Percentiles rank a stretch among this genome's conserved stretches.
Evolutionary conservation across 2,329 filamentous ascomycete species (phyloP).

Genomic region (Beauveria rudraprayagi): DNA sequence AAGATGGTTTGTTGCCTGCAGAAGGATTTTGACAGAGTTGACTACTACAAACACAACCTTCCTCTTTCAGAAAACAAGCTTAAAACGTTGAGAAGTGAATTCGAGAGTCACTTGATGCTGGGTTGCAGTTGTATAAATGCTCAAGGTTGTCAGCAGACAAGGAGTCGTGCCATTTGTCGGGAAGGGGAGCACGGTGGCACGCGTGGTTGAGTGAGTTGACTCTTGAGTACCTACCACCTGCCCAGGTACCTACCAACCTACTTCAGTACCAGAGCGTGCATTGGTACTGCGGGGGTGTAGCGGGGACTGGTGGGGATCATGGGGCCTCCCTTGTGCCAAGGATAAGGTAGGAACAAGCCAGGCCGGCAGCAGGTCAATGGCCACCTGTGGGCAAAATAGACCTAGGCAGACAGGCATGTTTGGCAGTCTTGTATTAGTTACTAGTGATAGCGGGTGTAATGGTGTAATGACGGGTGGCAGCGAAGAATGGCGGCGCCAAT

Average conservation of each 20-base stretch:
- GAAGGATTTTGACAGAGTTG: background rate
- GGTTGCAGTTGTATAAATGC: conserved; percentile 6
- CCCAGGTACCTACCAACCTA: too few relatives aligned
- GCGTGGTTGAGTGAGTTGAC: background rate
- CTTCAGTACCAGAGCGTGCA: too few relatives aligned
- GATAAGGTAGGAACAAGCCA: too few relatives aligned
- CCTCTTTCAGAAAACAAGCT: background rate
- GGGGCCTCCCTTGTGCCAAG: background rate
- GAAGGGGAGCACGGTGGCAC: background rate
- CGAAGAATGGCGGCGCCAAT: too few relatives aligned
- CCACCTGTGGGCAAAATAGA: too few relatives aligned
- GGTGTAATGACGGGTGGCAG: too few relatives aligned
- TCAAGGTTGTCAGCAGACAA: conserved; percentile 6
- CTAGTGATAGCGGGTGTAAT: too few relatives aligned
- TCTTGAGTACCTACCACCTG: background rate
- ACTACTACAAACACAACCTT: background rate
- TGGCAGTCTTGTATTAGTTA: too few relatives aligned
- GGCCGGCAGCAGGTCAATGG: too few relatives aligned
- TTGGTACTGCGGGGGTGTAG: background rate
- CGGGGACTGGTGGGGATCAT: background rate
- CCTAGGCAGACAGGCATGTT: too few relatives aligned
- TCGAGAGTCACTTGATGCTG: conserved; percentile 9
- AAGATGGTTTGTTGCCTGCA: background rate
- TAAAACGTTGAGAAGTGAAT: background rate
- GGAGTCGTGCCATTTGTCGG: background rate